Conservation (phyloP, 2,329 filamentous ascomycete genomes). For the Aotearoamyces nothofagi region DNA sequence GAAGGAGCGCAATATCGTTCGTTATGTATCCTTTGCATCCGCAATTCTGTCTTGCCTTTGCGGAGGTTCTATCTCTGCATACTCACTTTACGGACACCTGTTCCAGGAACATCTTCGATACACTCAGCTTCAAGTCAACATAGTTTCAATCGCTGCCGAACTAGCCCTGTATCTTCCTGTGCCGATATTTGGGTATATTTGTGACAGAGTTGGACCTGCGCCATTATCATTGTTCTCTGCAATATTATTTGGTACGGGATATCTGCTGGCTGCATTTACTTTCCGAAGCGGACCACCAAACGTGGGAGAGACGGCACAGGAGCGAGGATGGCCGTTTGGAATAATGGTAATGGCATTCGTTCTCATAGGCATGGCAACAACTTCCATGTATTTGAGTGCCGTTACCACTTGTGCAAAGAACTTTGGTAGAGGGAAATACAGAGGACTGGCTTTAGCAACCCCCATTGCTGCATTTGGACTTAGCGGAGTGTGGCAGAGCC, state of each 20-base stretch:
- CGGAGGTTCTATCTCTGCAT: constrained; percentile 83
- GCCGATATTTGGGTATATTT: constrained; percentile 75
- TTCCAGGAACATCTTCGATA: constrained; percentile 81
- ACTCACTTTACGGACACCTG: constrained; percentile 83
- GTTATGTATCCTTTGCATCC: constrained; percentile 33
- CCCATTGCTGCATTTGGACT: constrained; percentile 89
- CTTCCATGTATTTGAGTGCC: constrained; percentile 75
- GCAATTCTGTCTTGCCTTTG: constrained; percentile 50
- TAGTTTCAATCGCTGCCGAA: constrained; percentile 73
- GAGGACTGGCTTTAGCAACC: constrained; percentile 75
- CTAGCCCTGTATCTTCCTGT: constrained; percentile 88
- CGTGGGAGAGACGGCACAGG: constrained; percentile 27
- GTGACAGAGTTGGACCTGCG: constrained; percentile 73
- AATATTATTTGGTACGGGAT: constrained; percentile 63
- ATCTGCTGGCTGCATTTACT: constrained; percentile 66
- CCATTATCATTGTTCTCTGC: constrained; percentile 61
- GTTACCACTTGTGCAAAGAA: constrained; percentile 98
- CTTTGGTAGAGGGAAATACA: constrained; percentile 77
- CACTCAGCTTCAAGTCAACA: constrained; percentile 83
- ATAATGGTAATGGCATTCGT: constrained; percentile 80
- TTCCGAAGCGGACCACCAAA: constrained; percentile 43
- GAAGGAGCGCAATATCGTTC: constrained; percentile 11
- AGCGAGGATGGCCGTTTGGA: constrained; percentile 50
- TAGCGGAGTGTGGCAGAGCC: constrained; percentile 91
- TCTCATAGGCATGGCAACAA: constrained; percentile 68